phyloP scores from a whole-genome alignment of 805 yeast species.

The Ogataea parapolymorpha region DNA sequence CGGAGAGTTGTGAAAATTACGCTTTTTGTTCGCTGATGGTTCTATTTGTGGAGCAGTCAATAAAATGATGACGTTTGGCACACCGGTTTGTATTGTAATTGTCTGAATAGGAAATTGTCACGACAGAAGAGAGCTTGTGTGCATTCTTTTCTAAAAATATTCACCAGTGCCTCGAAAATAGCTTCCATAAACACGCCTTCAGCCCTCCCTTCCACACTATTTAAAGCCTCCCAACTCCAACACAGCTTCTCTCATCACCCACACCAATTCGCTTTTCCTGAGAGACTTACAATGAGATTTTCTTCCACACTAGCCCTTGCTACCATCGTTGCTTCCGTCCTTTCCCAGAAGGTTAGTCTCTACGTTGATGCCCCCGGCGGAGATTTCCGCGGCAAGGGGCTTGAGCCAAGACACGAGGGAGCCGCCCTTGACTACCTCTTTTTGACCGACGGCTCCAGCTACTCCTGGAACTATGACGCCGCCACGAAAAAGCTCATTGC shows the following conservation, averaged over 20 bases:
- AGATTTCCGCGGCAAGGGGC: constrained; percentile 29
- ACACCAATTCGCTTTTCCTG: background rate
- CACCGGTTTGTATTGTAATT: too few species aligned
- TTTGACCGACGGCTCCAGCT: constrained; percentile 19
- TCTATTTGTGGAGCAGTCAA: too few species aligned
- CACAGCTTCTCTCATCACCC: background rate
- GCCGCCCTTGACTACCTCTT: constrained; percentile 43
- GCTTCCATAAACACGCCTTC: background rate
- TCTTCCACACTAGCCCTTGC: constrained; percentile 15
- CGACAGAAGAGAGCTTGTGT: too few species aligned
- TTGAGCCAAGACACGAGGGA: constrained; percentile 39
- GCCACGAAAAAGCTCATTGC: background rate
- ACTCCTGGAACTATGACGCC: constrained; percentile 23
- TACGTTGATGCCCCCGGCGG: constrained; percentile 27
- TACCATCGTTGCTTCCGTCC: constrained; percentile 12
- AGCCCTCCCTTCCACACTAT: background rate
- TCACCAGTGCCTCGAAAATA: background rate
- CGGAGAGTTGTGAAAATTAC: background rate
- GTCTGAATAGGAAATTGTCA: too few species aligned
- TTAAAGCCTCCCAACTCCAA: background rate
- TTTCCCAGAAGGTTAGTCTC: constrained; percentile 24
- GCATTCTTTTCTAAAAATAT: background rate
- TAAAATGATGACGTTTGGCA: background rate
- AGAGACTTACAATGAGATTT: constrained; percentile 11
- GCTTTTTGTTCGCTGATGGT: too few species aligned